These are phyloP conservation scores for Gremmenia infestans DNA, from an alignment of 2,329 filamentous ascomycete species.

Conservation along the genomic window DNA sequence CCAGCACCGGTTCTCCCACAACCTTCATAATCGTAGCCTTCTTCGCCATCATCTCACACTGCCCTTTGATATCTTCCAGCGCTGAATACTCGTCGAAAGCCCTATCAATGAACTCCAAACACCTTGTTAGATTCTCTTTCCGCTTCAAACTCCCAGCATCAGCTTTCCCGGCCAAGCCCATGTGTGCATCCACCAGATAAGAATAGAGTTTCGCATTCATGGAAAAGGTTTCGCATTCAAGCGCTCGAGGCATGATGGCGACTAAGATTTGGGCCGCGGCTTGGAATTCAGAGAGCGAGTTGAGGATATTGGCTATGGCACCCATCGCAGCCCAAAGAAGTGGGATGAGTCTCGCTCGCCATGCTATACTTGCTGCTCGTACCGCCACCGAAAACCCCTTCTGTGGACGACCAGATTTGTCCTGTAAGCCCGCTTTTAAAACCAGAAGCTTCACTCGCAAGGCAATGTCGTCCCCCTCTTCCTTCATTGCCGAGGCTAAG, in stretches of 20 bases:
- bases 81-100: constrained; percentile 46
- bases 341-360: constrained; percentile 53
- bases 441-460: constrained; percentile 56
- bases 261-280: constrained; percentile 52
- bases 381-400: constrained; percentile 63
- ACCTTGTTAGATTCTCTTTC: constrained; percentile 44
- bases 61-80: constrained; percentile 53
- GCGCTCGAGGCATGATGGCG: constrained; percentile 57
- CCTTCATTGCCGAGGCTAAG: constrained; percentile 44
- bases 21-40: constrained; percentile 60
- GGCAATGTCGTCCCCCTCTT: constrained; percentile 55
- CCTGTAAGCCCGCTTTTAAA: constrained; percentile 56
- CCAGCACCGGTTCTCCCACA: constrained; percentile 48
- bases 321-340: constrained; percentile 57
- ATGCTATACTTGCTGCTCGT: constrained; percentile 58
- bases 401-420: constrained; percentile 53
- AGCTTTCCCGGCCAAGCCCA: constrained; percentile 54
- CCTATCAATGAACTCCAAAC: constrained; percentile 26
- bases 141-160: constrained; percentile 33
- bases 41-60: constrained; percentile 61
- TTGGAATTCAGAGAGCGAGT: constrained; percentile 54
- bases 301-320: constrained; percentile 51
- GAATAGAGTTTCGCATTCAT: constrained; percentile 55
- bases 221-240: constrained; percentile 54
- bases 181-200: constrained; percentile 56